These are phyloP conservation scores for Trichoderma erinaceum DNA, from an alignment of 495 filamentous ascomycete species.

Conservation along the genomic window DNA sequence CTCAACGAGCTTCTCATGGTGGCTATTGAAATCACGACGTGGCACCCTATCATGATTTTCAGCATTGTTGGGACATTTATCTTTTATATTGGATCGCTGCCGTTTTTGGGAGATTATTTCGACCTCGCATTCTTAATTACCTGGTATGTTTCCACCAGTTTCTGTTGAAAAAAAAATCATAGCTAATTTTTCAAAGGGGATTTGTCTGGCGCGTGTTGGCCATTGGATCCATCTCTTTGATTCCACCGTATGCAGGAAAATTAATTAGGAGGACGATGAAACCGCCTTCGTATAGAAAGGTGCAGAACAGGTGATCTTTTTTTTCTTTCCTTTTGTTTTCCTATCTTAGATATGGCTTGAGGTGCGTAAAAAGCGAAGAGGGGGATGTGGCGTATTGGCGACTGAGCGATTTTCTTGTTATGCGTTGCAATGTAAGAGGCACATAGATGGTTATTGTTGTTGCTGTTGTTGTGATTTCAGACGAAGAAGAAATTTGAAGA, in stretches of 20 bases:
- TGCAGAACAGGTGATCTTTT: slow-evolving; percentile 52
- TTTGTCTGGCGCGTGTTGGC: slow-evolving; percentile 86
- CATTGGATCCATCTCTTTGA: slow-evolving; percentile 67
- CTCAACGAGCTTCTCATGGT: slow-evolving; percentile 97
- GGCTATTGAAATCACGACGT: slow-evolving; percentile 89
- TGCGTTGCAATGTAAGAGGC: background rate
- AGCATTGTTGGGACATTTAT: slow-evolving; percentile 73
- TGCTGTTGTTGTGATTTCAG: background rate
- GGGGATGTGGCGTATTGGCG: slow-evolving; percentile 4
- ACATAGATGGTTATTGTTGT: background rate
- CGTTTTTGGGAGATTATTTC: slow-evolving; percentile 85
- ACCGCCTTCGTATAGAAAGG: slow-evolving; percentile 94
- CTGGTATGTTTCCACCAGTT: slow-evolving; percentile 35
- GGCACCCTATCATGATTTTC: slow-evolving; percentile 91
- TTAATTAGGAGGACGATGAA: slow-evolving; percentile 73
- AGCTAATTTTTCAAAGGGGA: slow-evolving; percentile 43
- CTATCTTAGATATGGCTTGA: slow-evolving; percentile 13
- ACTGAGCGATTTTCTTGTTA: slow-evolving; percentile 1
- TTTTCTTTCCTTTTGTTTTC: no score
- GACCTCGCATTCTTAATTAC: slow-evolving; percentile 75
- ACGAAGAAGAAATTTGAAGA: background rate
- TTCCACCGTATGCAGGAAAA: slow-evolving; percentile 85
- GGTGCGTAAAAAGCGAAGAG: background rate
- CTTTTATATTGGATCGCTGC: slow-evolving; percentile 74
- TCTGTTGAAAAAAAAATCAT: slow-evolving; percentile 13